Conservation (phyloP, 495 filamentous ascomycete species). For the Neurospora sp. region DNA sequence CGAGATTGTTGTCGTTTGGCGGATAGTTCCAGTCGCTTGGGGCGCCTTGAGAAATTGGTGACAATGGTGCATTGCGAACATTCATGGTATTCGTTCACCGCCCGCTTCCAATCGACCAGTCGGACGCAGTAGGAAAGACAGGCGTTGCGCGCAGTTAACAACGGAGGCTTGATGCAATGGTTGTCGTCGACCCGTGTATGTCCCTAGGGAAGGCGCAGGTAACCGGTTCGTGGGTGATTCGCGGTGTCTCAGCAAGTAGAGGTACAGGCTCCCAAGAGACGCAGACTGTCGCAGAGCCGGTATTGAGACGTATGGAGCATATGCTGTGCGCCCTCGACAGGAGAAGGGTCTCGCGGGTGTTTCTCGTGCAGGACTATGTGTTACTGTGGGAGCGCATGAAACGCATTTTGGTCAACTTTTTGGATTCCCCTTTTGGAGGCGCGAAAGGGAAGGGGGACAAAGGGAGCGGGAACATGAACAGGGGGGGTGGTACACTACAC, state of each 20-base stretch:
- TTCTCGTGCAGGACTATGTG: neutral
- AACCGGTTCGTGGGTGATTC: neutral
- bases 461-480: neutral
- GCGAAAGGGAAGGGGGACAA: neutral
- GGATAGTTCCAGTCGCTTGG: constrained; percentile 83
- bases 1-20: constrained; percentile 42
- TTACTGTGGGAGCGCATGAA: neutral
- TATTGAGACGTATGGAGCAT: neutral
- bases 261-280: neutral
- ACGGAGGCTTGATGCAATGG: neutral
- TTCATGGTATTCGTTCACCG: constrained; percentile 30
- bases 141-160: neutral
- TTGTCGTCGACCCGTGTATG: neutral
- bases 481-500: neutral
- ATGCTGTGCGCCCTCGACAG: neutral
- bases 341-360: neutral
- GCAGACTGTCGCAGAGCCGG: neutral
- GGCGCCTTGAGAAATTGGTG: constrained; percentile 69
- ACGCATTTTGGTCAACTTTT: neutral
- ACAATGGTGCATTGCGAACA: constrained; percentile 55
- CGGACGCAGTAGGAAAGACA: neutral
- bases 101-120: neutral
- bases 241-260: neutral
- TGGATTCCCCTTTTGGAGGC: neutral
- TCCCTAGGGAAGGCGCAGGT: neutral